phyloP scores from a whole-genome alignment of 2,329 filamentous ascomycete species.

The Calonectria multiphialidica region DNA sequence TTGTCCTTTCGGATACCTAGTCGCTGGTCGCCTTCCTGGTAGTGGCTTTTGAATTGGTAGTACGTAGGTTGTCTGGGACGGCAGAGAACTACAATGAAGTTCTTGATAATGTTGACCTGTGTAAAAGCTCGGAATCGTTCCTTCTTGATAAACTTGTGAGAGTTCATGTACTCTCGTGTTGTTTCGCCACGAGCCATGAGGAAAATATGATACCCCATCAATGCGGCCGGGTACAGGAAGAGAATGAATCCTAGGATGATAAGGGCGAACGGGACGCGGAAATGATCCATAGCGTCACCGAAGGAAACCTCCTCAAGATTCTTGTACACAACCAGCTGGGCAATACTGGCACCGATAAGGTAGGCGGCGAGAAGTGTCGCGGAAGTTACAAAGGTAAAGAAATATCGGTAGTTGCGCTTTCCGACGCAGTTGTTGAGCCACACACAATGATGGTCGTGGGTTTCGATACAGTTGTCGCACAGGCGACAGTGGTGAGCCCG shows the following conservation, averaged over 20 bases:
- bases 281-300: constrained; percentile 73
- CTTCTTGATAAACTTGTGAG: constrained; percentile 92
- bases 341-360: constrained; percentile 81
- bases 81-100: constrained; percentile 85
- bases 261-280: constrained; percentile 88
- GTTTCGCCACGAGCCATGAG: constrained; percentile 93
- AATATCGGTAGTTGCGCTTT: constrained; percentile 97
- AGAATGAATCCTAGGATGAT: constrained; percentile 83
- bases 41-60: constrained; percentile 84
- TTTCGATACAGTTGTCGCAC: constrained; percentile 97
- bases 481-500: constrained; percentile 96
- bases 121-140: constrained; percentile 93
- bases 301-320: constrained; percentile 75
- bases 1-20: constrained; percentile 67
- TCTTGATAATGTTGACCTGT: constrained; percentile 79
- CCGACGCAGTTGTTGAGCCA: constrained; percentile 99
- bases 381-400: constrained; percentile 89
- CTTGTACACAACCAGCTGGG: constrained; percentile 82
- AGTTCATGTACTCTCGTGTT: constrained; percentile 95
- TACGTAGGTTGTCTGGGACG: constrained; percentile 90
- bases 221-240: constrained; percentile 83
- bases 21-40: constrained; percentile 86
- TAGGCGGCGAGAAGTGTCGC: constrained; percentile 83
- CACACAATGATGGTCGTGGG: constrained; percentile 97
- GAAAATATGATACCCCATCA: constrained; percentile 92